These are phyloP conservation scores for Eimeria tenella DNA, from an alignment of 169 alveolate species.

Conservation along the genomic window DNA sequence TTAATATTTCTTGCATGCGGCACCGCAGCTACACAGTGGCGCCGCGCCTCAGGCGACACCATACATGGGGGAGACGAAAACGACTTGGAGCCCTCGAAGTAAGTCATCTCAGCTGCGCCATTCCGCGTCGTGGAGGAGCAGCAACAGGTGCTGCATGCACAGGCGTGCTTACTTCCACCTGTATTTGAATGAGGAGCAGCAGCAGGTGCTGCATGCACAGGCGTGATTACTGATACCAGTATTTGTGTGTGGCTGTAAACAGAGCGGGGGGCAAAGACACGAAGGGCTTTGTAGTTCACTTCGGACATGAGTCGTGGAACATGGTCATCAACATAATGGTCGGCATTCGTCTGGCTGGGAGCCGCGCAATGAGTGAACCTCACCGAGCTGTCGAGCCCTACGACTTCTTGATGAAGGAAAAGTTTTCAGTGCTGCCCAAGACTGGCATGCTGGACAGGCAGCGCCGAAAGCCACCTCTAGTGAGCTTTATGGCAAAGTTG, in stretches of 20 bases:
- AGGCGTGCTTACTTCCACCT: not conserved
- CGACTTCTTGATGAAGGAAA: constrained; percentile 83
- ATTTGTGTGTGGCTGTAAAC: not conserved
- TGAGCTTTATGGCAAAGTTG: constrained; percentile 8
- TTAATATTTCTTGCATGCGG: not conserved
- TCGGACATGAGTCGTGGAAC: constrained; percentile 85
- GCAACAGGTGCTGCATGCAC: not conserved
- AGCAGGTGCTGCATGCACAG: not conserved
- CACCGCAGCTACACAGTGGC: constrained; percentile 68
- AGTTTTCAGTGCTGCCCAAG: constrained; percentile 81
- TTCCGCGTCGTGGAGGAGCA: not conserved
- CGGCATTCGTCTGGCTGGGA: constrained; percentile 83
- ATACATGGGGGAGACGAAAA: not conserved
- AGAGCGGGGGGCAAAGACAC: constrained; percentile 41
- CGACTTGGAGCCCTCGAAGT: constrained; percentile 40
- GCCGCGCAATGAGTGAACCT: constrained; percentile 77
- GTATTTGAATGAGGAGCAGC: not conserved
- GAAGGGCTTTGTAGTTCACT: constrained; percentile 85
- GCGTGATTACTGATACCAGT: not conserved
- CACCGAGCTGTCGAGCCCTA: constrained; percentile 79
- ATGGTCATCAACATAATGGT: constrained; percentile 82
- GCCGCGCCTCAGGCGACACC: constrained; percentile 23
- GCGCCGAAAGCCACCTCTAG: constrained; percentile 45
- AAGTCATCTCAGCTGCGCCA: not conserved
- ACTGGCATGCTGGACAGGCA: constrained; percentile 74